Evolutionary conservation across 352 stramenopile genomes (phyloP).

Genomic region (Globisporangium cystogenes): DNA sequence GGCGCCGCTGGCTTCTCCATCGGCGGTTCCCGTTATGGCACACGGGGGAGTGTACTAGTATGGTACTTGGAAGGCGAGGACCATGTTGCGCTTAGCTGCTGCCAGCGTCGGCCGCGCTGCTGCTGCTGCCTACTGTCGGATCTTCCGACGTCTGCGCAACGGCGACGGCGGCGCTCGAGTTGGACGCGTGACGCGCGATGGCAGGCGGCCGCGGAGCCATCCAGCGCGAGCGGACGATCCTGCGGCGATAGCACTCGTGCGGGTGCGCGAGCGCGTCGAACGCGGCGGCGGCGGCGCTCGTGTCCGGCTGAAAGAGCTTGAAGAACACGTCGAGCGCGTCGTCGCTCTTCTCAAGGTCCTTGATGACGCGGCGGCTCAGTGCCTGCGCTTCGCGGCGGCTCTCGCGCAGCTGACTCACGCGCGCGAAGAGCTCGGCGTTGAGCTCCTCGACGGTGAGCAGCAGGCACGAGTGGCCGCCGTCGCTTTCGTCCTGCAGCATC

Average conservation of each 20-base stretch:
- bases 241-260: slow-evolving; percentile 50
- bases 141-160: no score
- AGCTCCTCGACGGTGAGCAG: slow-evolving; percentile 45
- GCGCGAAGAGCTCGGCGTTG: slow-evolving; percentile 41
- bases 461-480: slow-evolving; percentile 23
- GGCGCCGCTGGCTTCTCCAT: no score
- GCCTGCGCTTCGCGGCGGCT: slow-evolving; percentile 10
- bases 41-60: no score
- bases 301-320: slow-evolving; percentile 11
- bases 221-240: slow-evolving; percentile 39
- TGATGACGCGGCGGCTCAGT: slow-evolving; percentile 23
- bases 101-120: no score
- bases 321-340: slow-evolving; percentile 37
- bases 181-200: not conserved
- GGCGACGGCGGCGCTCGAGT: not conserved
- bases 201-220: slow-evolving; percentile 5
- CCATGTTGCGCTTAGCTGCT: no score
- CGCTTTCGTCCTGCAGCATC: no score
- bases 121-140: no score
- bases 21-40: no score
- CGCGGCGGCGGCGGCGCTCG: not conserved
- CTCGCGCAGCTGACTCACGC: slow-evolving; percentile 22
- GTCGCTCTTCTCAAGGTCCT: slow-evolving; percentile 45
- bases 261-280: slow-evolving; percentile 40
- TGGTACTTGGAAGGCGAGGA: no score